Conservation (phyloP, 2,329 filamentous ascomycete genomes). For the Dissoconium aciculare region DNA sequence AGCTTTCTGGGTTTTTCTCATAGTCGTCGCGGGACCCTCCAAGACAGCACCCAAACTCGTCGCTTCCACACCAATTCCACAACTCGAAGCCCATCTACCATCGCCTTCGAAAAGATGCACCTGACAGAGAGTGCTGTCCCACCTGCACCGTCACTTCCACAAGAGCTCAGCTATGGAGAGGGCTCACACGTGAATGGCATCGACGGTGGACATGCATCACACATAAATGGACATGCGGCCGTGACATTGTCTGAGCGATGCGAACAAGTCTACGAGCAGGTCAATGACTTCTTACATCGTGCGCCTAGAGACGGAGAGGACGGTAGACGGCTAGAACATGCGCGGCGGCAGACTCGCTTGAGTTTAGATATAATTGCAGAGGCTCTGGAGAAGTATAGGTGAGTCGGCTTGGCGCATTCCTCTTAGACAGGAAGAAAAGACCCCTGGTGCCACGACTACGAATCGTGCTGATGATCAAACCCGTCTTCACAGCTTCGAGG, state of each 20-base stretch:
- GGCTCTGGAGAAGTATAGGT: conserved; percentile 64
- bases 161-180: too few relatives aligned
- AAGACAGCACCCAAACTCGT: too few relatives aligned
- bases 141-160: too few relatives aligned
- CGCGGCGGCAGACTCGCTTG: conserved; percentile 60
- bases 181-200: too few relatives aligned
- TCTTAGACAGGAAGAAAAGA: background rate
- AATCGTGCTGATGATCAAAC: conserved; percentile 3
- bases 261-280: conserved; percentile 40
- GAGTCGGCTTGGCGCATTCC: conserved; percentile 20
- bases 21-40: too few relatives aligned
- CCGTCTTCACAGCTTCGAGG: conserved; percentile 43
- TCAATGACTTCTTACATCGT: conserved; percentile 52
- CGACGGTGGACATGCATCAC: too few relatives aligned
- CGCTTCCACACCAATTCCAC: too few relatives aligned
- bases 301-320: conserved; percentile 30
- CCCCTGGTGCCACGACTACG: too few relatives aligned
- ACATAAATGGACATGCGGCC: background rate
- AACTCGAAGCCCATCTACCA: too few relatives aligned
- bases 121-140: too few relatives aligned
- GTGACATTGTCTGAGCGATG: conserved; percentile 27
- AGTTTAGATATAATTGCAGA: conserved; percentile 61
- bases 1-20: too few relatives aligned
- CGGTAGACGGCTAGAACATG: conserved; percentile 42
- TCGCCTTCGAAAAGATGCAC: too few relatives aligned